These are phyloP conservation scores for Leptographium wingfieldii DNA, from an alignment of 2,329 filamentous ascomycete species.

Conservation along the genomic window DNA sequence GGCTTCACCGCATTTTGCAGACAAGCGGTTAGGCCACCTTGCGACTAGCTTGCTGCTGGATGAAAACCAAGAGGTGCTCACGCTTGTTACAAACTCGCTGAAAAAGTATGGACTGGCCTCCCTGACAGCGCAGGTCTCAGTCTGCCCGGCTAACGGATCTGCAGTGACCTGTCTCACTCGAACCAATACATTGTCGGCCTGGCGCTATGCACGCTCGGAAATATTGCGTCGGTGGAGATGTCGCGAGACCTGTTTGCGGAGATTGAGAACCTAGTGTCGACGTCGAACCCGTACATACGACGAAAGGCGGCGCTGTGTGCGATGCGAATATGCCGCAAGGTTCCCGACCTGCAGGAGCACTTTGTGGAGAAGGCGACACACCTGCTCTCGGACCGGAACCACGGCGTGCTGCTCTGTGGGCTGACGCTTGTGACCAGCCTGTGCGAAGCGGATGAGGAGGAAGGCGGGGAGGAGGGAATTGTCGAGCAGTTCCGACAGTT, in stretches of 20 bases:
- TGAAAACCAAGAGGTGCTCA: constrained; percentile 97
- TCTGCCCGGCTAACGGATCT: constrained; percentile 19
- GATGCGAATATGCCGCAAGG: constrained; percentile 97
- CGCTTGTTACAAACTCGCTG: constrained; percentile 90
- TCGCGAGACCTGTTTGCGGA: constrained; percentile 93
- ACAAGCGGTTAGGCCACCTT: constrained; percentile 90
- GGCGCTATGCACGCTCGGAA: constrained; percentile 88
- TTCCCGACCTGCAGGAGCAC: constrained; percentile 93
- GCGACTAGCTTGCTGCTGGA: constrained; percentile 93
- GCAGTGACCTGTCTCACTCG: constrained; percentile 84
- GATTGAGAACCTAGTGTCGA: constrained; percentile 83
- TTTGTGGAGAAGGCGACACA: constrained; percentile 89
- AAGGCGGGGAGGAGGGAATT: constrained; percentile 67
- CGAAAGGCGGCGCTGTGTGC: constrained; percentile 96
- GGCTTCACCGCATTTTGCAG: constrained; percentile 91
- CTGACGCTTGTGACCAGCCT: constrained; percentile 82
- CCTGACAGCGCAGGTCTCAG: neutral
- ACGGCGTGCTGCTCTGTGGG: constrained; percentile 87
- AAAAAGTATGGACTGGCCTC: constrained; percentile 55
- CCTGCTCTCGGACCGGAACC: constrained; percentile 83
- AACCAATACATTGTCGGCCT: constrained; percentile 98
- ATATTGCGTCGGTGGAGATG: constrained; percentile 98
- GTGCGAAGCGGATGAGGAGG: constrained; percentile 91
- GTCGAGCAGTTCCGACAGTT: constrained; percentile 84
- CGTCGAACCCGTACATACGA: constrained; percentile 94